Percentiles rank a stretch among this genome's conserved stretches.
phyloP scores from a whole-genome alignment of 2,329 filamentous ascomycete genomes.

The Phyllosticta citriasiana region DNA sequence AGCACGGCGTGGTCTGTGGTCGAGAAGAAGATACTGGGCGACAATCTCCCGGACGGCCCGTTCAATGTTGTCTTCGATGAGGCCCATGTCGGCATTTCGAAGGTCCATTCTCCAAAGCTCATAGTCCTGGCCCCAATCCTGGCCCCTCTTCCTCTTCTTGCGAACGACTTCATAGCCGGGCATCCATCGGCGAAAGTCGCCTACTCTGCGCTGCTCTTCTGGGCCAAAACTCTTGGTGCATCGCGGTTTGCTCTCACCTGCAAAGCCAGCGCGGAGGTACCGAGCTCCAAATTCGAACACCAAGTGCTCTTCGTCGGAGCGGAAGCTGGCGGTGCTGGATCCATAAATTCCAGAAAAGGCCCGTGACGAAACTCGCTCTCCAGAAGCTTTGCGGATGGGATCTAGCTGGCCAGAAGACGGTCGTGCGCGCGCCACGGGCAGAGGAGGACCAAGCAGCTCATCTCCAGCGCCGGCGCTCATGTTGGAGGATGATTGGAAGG shows the following conservation, averaged over 20 bases:
- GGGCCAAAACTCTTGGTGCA: slow-evolving; percentile 66
- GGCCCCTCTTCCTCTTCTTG: slow-evolving; percentile 37
- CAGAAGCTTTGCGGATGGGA: slow-evolving; percentile 15
- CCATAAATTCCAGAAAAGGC: slow-evolving; percentile 50
- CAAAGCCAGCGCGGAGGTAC: slow-evolving; percentile 72
- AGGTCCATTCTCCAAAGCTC: slow-evolving; percentile 76
- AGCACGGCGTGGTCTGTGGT: slow-evolving; percentile 65
- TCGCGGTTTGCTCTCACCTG: slow-evolving; percentile 65
- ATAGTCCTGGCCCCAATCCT: slow-evolving; percentile 52
- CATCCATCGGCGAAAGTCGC: slow-evolving; percentile 69
- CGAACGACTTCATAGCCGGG: slow-evolving; percentile 42
- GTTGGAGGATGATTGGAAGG: neutral
- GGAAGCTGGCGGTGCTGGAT: slow-evolving; percentile 47
- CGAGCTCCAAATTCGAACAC: slow-evolving; percentile 77
- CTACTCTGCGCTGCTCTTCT: slow-evolving; percentile 64
- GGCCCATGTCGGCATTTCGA: slow-evolving; percentile 59
- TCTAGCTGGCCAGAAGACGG: slow-evolving; percentile 5
- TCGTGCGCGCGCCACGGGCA: slow-evolving; percentile 1
- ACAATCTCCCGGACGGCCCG: slow-evolving; percentile 71
- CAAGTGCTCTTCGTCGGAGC: slow-evolving; percentile 67
- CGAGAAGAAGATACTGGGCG: slow-evolving; percentile 61
- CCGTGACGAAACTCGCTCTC: slow-evolving; percentile 50
- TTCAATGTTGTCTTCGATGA: slow-evolving; percentile 82
- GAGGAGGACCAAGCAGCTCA: neutral
- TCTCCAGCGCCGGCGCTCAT: neutral